These are phyloP conservation scores for Boletus rubropictus DNA, from an alignment of 768 basidiomycete species.

Conservation along the genomic window DNA sequence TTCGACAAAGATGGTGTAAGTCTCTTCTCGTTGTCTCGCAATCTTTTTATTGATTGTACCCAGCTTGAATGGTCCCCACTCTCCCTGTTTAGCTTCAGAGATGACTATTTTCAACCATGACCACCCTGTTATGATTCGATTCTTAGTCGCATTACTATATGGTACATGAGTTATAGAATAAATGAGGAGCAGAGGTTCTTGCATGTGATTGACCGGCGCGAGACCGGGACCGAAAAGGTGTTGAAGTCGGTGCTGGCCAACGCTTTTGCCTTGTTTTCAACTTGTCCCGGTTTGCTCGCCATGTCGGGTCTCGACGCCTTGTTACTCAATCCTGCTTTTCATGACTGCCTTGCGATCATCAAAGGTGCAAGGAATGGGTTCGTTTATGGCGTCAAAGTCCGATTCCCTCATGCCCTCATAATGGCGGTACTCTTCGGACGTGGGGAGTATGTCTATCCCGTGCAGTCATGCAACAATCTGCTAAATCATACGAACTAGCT, in stretches of 20 bases:
- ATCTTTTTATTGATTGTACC: neutral
- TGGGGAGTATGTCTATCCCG: constrained; percentile 65
- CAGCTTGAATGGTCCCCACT: constrained; percentile 55
- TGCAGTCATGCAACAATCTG: neutral
- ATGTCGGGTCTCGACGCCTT: constrained; percentile 27
- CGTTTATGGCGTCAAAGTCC: constrained; percentile 85
- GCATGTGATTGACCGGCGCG: constrained; percentile 33
- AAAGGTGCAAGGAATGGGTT: constrained; percentile 92
- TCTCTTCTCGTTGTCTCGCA: neutral
- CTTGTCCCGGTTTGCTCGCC: constrained; percentile 1
- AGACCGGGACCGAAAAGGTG: no score
- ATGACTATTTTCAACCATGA: constrained; percentile 41
- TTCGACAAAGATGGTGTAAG: constrained; percentile 44
- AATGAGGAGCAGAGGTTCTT: no score
- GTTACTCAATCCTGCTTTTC: constrained; percentile 62
- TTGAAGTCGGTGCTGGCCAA: no score
- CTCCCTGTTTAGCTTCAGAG: constrained; percentile 50
- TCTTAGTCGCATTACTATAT: neutral
- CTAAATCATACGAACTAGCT: constrained; percentile 40
- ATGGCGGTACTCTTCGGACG: constrained; percentile 94
- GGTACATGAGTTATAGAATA: no score
- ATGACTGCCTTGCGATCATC: constrained; percentile 87
- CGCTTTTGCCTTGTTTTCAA: neutral
- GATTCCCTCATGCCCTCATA: constrained; percentile 93
- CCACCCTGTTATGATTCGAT: neutral